Conservation (phyloP, 192 early-diverging fungal genomes). For the Coemansia pectinata region DNA sequence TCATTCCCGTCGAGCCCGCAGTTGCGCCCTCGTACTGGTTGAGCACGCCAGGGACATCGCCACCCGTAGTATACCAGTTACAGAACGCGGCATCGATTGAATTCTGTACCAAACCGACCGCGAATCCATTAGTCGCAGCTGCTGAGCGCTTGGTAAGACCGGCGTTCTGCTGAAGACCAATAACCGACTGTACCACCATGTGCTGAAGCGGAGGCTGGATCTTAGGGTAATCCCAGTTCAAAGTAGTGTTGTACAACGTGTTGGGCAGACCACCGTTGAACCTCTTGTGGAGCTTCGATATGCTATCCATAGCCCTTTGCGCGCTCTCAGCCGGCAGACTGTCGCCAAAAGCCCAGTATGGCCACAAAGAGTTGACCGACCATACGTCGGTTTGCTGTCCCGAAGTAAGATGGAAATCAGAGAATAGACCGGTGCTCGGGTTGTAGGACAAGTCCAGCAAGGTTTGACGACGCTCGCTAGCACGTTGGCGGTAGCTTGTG, state of each 20-base stretch:
- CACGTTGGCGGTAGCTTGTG: slow-evolving; percentile 24
- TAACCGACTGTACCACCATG: slow-evolving; percentile 47
- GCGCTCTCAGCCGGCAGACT: slow-evolving; percentile 18
- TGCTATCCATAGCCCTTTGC: slow-evolving; percentile 44
- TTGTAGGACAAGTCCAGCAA: slow-evolving; percentile 61
- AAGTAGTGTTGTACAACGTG: slow-evolving; percentile 58
- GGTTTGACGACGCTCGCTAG: slow-evolving; percentile 52
- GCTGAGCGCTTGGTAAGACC: background rate
- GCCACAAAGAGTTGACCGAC: slow-evolving; percentile 61
- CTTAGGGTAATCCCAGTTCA: slow-evolving; percentile 74
- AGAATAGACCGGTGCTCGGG: slow-evolving; percentile 48
- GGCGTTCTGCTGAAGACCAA: background rate
- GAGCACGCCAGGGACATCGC: slow-evolving; percentile 54
- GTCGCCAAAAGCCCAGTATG: slow-evolving; percentile 60
- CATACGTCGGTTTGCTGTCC: slow-evolving; percentile 42
- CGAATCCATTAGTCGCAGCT: background rate
- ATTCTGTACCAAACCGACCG: slow-evolving; percentile 48
- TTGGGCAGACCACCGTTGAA: slow-evolving; percentile 65
- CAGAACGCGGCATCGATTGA: slow-evolving; percentile 62
- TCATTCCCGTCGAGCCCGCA: slow-evolving; percentile 8
- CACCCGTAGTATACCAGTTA: slow-evolving; percentile 70
- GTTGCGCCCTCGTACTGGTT: slow-evolving; percentile 15
- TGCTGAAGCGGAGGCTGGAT: slow-evolving; percentile 66
- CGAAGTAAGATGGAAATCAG: slow-evolving; percentile 61
- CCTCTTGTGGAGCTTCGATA: slow-evolving; percentile 41